These are phyloP conservation scores for Zoysia pacifica DNA, from an alignment of 176 grass and related monocot genomes.

Conservation along the genomic window DNA sequence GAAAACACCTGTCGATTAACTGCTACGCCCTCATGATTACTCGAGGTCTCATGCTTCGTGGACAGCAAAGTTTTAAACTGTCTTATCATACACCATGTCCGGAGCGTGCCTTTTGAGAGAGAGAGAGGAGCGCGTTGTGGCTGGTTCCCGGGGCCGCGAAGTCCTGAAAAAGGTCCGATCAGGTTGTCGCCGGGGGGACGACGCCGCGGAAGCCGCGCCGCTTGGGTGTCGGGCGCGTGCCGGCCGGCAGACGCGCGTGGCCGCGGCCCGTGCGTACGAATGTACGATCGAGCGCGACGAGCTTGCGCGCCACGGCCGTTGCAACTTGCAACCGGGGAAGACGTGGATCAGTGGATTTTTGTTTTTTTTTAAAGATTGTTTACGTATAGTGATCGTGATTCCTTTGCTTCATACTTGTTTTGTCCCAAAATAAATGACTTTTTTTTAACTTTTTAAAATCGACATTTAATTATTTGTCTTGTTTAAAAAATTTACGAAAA, in stretches of 20 bases:
- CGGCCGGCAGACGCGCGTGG: not conserved
- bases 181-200: not conserved
- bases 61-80: not conserved
- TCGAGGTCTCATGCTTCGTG: not conserved
- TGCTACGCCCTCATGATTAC: not conserved
- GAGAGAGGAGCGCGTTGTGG: too few species aligned
- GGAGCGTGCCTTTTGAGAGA: slow-evolving; percentile 24
- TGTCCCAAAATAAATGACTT: too few species aligned
- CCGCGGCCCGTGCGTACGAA: not conserved
- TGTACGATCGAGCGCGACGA: not conserved
- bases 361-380: too few species aligned
- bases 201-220: not conserved
- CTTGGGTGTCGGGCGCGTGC: not conserved
- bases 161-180: not conserved
- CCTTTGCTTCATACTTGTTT: too few species aligned
- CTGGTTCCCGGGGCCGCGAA: too few species aligned
- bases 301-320: too few species aligned
- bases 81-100: not conserved
- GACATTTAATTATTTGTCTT: too few species aligned
- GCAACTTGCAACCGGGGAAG: too few species aligned
- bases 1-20: not conserved
- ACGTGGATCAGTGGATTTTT: too few species aligned
- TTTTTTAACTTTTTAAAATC: too few species aligned
- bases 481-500: too few species aligned
- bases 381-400: too few species aligned